Evolutionary conservation across 2,329 filamentous ascomycete genomes (phyloP).

Genomic region (Gaeumannomyces sp.): DNA sequence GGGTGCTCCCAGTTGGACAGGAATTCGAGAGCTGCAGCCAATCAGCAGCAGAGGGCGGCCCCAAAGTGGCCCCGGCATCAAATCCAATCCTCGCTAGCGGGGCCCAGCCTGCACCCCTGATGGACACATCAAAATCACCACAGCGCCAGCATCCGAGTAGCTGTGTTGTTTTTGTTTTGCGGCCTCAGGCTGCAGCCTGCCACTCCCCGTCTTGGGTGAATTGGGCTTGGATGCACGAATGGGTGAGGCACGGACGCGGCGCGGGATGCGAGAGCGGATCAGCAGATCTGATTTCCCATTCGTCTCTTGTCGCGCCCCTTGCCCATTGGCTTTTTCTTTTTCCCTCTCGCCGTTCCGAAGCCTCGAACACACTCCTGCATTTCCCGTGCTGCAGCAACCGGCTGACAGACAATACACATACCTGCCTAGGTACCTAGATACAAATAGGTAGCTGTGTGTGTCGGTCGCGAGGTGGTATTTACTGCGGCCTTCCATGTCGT

Average conservation of each 20-base stretch:
- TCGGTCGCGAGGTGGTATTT: neutral
- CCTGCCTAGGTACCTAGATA: no score
- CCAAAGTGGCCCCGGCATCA: slow-evolving; percentile 4
- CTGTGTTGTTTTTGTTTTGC: neutral
- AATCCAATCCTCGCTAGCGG: slow-evolving; percentile 3
- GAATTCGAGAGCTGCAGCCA: neutral
- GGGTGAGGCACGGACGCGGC: no score
- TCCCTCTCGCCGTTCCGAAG: neutral
- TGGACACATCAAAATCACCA: neutral
- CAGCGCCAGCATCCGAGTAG: neutral
- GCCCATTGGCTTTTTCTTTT: neutral
- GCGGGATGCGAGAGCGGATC: neutral
- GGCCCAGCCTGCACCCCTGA: slow-evolving; percentile 9
- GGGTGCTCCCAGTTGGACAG: neutral
- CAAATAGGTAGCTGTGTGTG: no score
- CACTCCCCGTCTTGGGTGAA: neutral
- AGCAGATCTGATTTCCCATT: neutral
- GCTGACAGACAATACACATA: neutral
- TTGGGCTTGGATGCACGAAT: neutral
- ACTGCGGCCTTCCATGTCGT: neutral
- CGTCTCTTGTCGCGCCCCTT: neutral
- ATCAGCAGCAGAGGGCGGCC: neutral
- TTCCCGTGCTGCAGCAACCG: no score
- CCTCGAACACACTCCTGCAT: no score
- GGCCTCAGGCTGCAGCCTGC: neutral